Evolutionary conservation across 2,329 filamentous ascomycete genomes (phyloP).

Genomic region (Pseudocercospora eumusae): DNA sequence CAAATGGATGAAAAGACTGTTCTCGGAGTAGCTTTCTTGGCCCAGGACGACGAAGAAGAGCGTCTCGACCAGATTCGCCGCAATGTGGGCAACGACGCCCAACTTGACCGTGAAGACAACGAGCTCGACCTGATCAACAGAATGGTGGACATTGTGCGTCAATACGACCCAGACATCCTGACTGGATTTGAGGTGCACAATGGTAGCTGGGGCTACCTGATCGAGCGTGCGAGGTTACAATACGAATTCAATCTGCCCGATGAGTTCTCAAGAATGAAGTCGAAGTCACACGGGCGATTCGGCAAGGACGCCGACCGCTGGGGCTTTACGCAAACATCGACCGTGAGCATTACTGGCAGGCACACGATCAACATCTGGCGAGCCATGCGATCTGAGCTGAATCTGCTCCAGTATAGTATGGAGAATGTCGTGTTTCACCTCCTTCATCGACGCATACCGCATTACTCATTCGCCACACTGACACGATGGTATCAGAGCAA

Average conservation of each 20-base stretch:
- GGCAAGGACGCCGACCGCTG: slow-evolving; percentile 85
- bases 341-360: slow-evolving; percentile 86
- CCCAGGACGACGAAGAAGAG: slow-evolving; percentile 54
- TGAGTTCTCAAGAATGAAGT: slow-evolving; percentile 86
- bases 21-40: slow-evolving; percentile 71
- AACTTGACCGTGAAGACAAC: slow-evolving; percentile 69
- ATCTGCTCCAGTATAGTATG: slow-evolving; percentile 90
- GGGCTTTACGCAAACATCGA: slow-evolving; percentile 93
- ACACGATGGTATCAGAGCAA: slow-evolving; percentile 78
- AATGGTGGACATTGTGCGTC: slow-evolving; percentile 83
- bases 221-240: slow-evolving; percentile 80
- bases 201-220: slow-evolving; percentile 91
- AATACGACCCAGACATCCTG: slow-evolving; percentile 84
- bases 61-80: slow-evolving; percentile 64
- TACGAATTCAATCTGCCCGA: slow-evolving; percentile 91
- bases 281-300: slow-evolving; percentile 77
- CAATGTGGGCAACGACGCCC: slow-evolving; percentile 55
- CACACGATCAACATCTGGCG: slow-evolving; percentile 98
- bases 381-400: slow-evolving; percentile 90
- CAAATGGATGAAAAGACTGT: slow-evolving; percentile 71
- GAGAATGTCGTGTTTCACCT: slow-evolving; percentile 94
- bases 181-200: slow-evolving; percentile 95
- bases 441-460: slow-evolving; percentile 81
- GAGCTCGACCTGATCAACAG: slow-evolving; percentile 83
- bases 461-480: slow-evolving; percentile 77